Evolutionary conservation across 1,139 yeast genomes (phyloP).

Genomic region (Hyphopichia khmerensis): DNA sequence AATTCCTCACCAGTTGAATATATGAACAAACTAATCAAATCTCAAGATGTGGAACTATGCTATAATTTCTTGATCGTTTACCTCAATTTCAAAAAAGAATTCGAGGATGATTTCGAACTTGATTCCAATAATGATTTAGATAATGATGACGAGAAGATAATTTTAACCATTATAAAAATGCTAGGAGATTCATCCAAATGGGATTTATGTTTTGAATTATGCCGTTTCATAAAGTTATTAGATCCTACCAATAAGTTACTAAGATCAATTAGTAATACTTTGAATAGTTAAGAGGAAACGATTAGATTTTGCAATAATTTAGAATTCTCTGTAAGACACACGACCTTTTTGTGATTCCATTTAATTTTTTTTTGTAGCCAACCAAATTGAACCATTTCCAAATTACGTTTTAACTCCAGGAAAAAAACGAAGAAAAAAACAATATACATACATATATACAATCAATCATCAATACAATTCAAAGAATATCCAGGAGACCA

Average conservation of each 20-base stretch:
- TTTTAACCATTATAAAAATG: slow-evolving; percentile 34
- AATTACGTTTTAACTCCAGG: neutral
- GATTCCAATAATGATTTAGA: slow-evolving; percentile 15
- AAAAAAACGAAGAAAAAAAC: slow-evolving; percentile 1
- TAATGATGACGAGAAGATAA: slow-evolving; percentile 30
- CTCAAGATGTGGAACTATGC: slow-evolving; percentile 39
- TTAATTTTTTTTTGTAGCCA: slow-evolving; percentile 3
- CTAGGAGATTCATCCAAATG: slow-evolving; percentile 32
- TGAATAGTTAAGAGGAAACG: neutral
- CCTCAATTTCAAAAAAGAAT: slow-evolving; percentile 38
- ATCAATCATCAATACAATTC: too few relatives aligned
- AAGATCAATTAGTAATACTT: slow-evolving; percentile 11
- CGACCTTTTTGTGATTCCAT: too few relatives aligned
- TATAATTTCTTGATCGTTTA: slow-evolving; percentile 44
- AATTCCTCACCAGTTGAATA: slow-evolving; percentile 38
- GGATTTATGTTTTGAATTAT: slow-evolving; percentile 49
- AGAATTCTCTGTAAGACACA: neutral
- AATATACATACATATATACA: neutral
- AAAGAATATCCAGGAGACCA: slow-evolving; percentile 15
- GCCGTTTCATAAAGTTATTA: slow-evolving; percentile 43
- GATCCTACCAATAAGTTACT: slow-evolving; percentile 39
- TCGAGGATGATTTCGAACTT: neutral
- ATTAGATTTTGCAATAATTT: neutral
- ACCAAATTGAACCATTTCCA: slow-evolving; percentile 6
- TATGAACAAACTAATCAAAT: slow-evolving; percentile 36